Percentiles rank a stretch among this genome's conserved stretches.
These are phyloP conservation scores for Blastobotrys mokoenaii DNA, from an alignment of 805 yeast species.

Conservation along the genomic window DNA sequence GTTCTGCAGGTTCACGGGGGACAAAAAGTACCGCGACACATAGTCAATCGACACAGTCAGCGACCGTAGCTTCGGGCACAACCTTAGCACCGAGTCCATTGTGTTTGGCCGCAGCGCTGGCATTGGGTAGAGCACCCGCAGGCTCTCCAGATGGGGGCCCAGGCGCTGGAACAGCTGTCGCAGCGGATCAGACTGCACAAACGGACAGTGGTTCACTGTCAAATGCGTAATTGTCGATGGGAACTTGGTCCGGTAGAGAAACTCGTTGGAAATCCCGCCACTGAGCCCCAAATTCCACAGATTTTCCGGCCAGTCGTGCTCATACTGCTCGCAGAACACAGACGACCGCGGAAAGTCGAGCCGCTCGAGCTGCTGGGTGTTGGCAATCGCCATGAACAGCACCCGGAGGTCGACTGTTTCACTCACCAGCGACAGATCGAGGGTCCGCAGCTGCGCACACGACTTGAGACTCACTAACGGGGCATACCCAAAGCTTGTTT, in stretches of 20 bases:
- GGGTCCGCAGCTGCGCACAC: slow-evolving; percentile 52
- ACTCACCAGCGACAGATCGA: slow-evolving; percentile 80
- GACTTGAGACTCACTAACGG: slow-evolving; percentile 75
- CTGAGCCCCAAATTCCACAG: slow-evolving; percentile 65
- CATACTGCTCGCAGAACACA: slow-evolving; percentile 45
- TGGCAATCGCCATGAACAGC: slow-evolving; percentile 64
- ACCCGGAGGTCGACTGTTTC: slow-evolving; percentile 82
- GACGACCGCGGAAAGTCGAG: slow-evolving; percentile 87
- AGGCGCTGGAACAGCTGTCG: slow-evolving; percentile 50
- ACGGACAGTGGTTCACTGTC: slow-evolving; percentile 84
- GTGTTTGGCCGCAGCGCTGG: slow-evolving; percentile 65
- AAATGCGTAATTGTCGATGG: slow-evolving; percentile 64
- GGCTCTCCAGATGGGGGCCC: slow-evolving; percentile 55
- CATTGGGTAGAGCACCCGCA: slow-evolving; percentile 81
- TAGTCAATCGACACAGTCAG: slow-evolving; percentile 77
- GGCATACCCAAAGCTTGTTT: slow-evolving; percentile 86
- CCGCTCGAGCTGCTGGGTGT: slow-evolving; percentile 54
- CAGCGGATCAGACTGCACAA: slow-evolving; percentile 56
- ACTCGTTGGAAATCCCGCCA: slow-evolving; percentile 84
- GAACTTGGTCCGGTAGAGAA: slow-evolving; percentile 58
- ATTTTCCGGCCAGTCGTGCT: slow-evolving; percentile 70
- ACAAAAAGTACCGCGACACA: slow-evolving; percentile 37
- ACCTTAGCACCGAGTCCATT: slow-evolving; percentile 60
- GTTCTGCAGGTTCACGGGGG: slow-evolving; percentile 22
- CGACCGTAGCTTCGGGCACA: slow-evolving; percentile 64